Conservation (phyloP, 352 stramenopile genomes). For the Phytophthora tubulina region DNA sequence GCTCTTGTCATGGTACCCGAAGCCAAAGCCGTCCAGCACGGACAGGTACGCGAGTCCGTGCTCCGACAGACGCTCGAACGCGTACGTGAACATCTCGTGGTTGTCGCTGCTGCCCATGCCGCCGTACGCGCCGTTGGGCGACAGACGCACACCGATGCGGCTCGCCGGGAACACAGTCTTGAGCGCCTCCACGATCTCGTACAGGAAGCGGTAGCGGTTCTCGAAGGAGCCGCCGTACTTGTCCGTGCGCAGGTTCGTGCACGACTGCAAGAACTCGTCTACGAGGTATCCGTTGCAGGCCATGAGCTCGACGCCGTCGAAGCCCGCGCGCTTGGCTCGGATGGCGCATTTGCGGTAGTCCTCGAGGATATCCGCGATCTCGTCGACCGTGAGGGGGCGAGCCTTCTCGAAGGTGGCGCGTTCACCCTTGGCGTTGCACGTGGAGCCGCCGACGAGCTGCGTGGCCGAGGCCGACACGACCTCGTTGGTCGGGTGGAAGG, state of each 20-base stretch:
- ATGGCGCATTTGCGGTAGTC: slow-evolving; percentile 11
- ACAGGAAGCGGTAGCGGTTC: slow-evolving; percentile 22
- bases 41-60: slow-evolving; percentile 17
- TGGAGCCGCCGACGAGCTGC: neutral
- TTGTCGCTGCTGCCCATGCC: slow-evolving; percentile 29
- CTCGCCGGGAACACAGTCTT: slow-evolving; percentile 12
- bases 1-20: slow-evolving; percentile 13
- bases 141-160: slow-evolving; percentile 20
- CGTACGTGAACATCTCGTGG: slow-evolving; percentile 23
- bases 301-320: slow-evolving; percentile 29
- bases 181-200: slow-evolving; percentile 14
- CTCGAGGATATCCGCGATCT: neutral
- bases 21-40: slow-evolving; percentile 16
- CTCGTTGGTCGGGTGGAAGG: slow-evolving; percentile 5
- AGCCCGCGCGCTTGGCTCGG: slow-evolving; percentile 10
- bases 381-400: neutral
- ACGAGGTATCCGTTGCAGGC: slow-evolving; percentile 16
- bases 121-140: slow-evolving; percentile 16
- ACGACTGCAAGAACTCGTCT: slow-evolving; percentile 26
- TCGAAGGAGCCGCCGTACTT: slow-evolving; percentile 28
- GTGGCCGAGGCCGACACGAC: neutral
- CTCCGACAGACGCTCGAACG: slow-evolving; percentile 12
- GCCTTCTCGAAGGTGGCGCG: neutral
- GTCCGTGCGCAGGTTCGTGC: slow-evolving; percentile 21
- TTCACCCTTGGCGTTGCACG: neutral